Evolutionary conservation across 2,329 filamentous ascomycete genomes (phyloP).

Genomic region (Tolypocladium ophioglossoides): DNA sequence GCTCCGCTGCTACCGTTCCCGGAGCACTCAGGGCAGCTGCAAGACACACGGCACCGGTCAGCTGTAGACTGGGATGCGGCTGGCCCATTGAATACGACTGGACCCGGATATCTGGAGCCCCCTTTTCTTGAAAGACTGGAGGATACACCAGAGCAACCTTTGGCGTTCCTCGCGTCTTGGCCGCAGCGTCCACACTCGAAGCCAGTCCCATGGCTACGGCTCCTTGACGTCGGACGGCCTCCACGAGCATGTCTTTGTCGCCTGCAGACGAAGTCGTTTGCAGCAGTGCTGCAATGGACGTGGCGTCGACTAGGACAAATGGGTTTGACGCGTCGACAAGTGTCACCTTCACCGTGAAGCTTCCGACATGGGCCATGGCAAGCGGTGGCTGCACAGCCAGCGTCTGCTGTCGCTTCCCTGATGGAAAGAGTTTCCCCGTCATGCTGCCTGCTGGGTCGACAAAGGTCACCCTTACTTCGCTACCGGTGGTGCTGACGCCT

Average conservation of each 20-base stretch:
- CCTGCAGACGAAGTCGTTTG: neutral
- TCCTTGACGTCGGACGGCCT: constrained; percentile 41
- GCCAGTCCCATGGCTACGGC: constrained; percentile 48
- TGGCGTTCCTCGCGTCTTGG: constrained; percentile 26
- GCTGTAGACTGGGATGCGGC: constrained; percentile 40
- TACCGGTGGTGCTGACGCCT: constrained; percentile 42
- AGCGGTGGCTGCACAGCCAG: neutral
- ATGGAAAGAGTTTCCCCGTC: constrained; percentile 48
- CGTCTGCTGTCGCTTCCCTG: constrained; percentile 36
- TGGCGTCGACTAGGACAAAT: constrained; percentile 37
- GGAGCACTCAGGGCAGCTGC: constrained; percentile 30
- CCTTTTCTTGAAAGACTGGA: neutral
- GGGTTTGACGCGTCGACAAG: constrained; percentile 28
- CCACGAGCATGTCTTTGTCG: constrained; percentile 19
- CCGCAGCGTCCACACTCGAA: constrained; percentile 21
- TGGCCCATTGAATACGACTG: constrained; percentile 38
- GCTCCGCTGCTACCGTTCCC: constrained; percentile 26
- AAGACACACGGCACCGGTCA: constrained; percentile 38
- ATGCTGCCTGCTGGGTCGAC: constrained; percentile 48
- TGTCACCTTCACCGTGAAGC: constrained; percentile 20
- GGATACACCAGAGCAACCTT: constrained; percentile 46
- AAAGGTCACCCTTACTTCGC: constrained; percentile 47
- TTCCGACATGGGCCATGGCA: neutral
- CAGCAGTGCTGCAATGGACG: neutral
- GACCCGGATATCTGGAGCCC: constrained; percentile 26